Base-by-base conservation (phyloP, 2,329 filamentous ascomycete genomes). In the Fusarium heterosporum region DNA sequence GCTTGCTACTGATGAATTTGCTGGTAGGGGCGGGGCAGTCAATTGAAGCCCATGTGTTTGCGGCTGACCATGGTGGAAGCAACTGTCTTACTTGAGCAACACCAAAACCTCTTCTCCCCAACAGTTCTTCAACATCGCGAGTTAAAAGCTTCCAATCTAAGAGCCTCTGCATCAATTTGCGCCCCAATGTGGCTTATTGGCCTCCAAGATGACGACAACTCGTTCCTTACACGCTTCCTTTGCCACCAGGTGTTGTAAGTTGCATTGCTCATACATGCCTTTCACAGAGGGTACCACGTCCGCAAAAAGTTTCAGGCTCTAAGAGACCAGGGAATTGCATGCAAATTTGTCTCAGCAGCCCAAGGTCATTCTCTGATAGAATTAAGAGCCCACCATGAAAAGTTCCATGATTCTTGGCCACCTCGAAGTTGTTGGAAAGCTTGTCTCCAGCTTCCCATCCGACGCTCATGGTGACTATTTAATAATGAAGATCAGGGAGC, bases 331-430 rank as follows among this genome's bases (percentile, higher is more conserved):
- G 59, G 50, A 5, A 62, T 62, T 36, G 49, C 62, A 47, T 29
- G 49, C 30, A 16, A n/a, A 5, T 6, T 17, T 4, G 5, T 13
- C 4, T 5, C 6, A 7, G 1, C 17, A 13, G 8, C 1, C 16
- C 4, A 9, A 10, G 1, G 4, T 2, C 11, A 11, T 14, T 13
- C 3, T 30, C 59, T 63, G 6, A 63, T 22, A 10, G 16, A 5
- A 38, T 26, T 13, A 2, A 30, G 7, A 69, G 62, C 66, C 66
- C 12, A 57, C 64, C 2, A 69, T 69, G 39, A 64, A 69, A 36
- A 62, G 67, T 49, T 69, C 66, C n/a, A 64, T 69, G 58, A 45
- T 69, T 11, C 22, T 69, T 5, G 66, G 66, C 1, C 66, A 69
- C 17, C 52, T 69, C 14, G 55, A 69, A 41, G 32, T 64, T 26